These are phyloP conservation scores for Rhodocollybia butyracea DNA, from an alignment of 768 basidiomycete species.

Conservation along the genomic window DNA sequence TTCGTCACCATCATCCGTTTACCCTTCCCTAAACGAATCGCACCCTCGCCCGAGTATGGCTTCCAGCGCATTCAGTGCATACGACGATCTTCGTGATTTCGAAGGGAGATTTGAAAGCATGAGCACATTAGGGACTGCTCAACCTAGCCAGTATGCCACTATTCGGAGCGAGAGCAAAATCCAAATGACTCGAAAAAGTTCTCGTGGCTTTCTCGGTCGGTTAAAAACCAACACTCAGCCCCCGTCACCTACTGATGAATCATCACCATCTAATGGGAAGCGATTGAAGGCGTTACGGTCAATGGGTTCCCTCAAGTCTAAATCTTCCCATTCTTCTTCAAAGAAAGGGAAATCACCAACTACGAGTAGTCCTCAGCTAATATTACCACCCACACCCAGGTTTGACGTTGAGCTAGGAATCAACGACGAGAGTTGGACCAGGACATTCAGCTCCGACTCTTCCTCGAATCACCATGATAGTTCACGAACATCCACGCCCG, in stretches of 20 bases:
- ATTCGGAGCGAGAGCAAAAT: slow-evolving; percentile 33
- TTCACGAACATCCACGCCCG: slow-evolving; percentile 21
- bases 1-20: slow-evolving; percentile 21
- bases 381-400: slow-evolving; percentile 50
- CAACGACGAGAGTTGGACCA: slow-evolving; percentile 52
- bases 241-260: slow-evolving; percentile 37
- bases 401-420: slow-evolving; percentile 58
- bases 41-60: slow-evolving; percentile 67
- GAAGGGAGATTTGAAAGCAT: slow-evolving; percentile 82
- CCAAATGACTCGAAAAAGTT: slow-evolving; percentile 51
- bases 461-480: slow-evolving; percentile 12
- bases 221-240: slow-evolving; percentile 52
- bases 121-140: slow-evolving; percentile 61
- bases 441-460: slow-evolving; percentile 13
- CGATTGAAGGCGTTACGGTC: slow-evolving; percentile 74
- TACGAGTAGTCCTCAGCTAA: slow-evolving; percentile 45
- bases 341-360: slow-evolving; percentile 25
- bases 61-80: slow-evolving; percentile 77
- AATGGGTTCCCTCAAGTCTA: slow-evolving; percentile 76
- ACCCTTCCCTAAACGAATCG: slow-evolving; percentile 32
- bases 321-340: slow-evolving; percentile 31
- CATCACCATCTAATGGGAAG: slow-evolving; percentile 39
- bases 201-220: slow-evolving; percentile 64
- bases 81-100: slow-evolving; percentile 85
- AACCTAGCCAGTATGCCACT: slow-evolving; percentile 9